A percentile compares a stretch with the other conserved stretches of the same genome.
These are phyloP conservation scores for Cetraspora pellucida DNA, from an alignment of 192 early-diverging fungal species.

Conservation along the genomic window DNA sequence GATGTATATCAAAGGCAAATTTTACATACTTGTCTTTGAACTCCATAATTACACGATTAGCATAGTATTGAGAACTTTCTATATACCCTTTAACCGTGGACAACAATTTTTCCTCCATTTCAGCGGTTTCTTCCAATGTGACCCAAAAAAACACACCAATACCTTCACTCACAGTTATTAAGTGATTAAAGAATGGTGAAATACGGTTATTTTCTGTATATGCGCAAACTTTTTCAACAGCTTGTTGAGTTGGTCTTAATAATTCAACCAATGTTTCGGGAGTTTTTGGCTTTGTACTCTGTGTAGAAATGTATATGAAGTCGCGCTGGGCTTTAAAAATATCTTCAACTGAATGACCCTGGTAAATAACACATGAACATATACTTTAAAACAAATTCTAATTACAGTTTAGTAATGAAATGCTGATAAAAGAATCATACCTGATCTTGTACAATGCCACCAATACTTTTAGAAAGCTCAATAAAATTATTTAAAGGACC, in stretches of 20 bases:
- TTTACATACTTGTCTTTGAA: conserved; percentile 79
- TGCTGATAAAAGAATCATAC: conserved; percentile 45
- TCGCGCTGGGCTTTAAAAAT: conserved; percentile 72
- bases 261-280: conserved; percentile 62
- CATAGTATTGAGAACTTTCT: conserved; percentile 90
- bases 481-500: conserved; percentile 49
- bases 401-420: background rate
- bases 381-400: conserved; percentile 35
- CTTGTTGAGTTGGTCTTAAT: conserved; percentile 68
- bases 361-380: background rate
- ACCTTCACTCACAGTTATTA: conserved; percentile 87
- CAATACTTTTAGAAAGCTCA: conserved; percentile 53
- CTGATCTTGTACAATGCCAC: conserved; percentile 61
- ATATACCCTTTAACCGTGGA: conserved; percentile 85
- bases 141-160: conserved; percentile 93
- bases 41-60: conserved; percentile 87
- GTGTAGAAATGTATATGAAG: conserved; percentile 73
- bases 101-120: conserved; percentile 34
- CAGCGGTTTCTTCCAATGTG: conserved; percentile 82
- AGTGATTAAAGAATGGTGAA: conserved; percentile 73
- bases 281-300: conserved; percentile 76
- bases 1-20: background rate
- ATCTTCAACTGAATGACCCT: conserved; percentile 62
- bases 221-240: conserved; percentile 65
- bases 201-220: conserved; percentile 81